Evolutionary conservation across 2,329 filamentous ascomycete species (phyloP).

Genomic region (Alternaria postmessia): DNA sequence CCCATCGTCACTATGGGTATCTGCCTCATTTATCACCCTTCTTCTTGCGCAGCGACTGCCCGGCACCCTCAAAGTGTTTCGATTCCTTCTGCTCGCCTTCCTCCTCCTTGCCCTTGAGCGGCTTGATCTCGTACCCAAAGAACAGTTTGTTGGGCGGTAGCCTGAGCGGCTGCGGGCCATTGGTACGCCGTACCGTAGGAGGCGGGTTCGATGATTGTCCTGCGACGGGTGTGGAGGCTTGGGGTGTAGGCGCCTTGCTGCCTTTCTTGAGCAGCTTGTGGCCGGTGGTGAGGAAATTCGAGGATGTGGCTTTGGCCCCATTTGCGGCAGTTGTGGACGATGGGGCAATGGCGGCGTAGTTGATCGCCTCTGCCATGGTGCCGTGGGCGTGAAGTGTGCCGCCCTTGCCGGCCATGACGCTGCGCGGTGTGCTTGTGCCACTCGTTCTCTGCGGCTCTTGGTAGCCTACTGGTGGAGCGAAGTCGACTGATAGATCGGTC

Average conservation of each 20-base stretch:
- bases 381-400: conserved; percentile 84
- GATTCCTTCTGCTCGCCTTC: conserved; percentile 67
- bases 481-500: conserved; percentile 96
- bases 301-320: conserved; percentile 70
- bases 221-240: conserved; percentile 67
- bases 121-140: conserved; percentile 93
- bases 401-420: conserved; percentile 69
- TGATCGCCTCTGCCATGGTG: conserved; percentile 97
- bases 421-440: conserved; percentile 87
- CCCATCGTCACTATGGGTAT: not conserved
- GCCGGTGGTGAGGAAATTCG: conserved; percentile 81
- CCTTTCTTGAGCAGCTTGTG: conserved; percentile 87
- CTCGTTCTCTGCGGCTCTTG: conserved; percentile 82
- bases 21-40: conserved; percentile 59
- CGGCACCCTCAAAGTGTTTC: conserved; percentile 79
- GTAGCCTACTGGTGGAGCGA: conserved; percentile 92
- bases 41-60: conserved; percentile 83
- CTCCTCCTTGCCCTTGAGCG: conserved; percentile 78
- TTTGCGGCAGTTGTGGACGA: conserved; percentile 71
- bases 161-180: conserved; percentile 86
- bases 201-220: conserved; percentile 58
- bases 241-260: conserved; percentile 74
- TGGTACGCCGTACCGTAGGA: conserved; percentile 61
- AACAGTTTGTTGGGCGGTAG: conserved; percentile 90
- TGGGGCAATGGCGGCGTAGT: conserved; percentile 90